Evolutionary conservation across 2,329 filamentous ascomycete genomes (phyloP), one percentile per base, ranked within the genome.

Genomic region (Gliomastix tumulicola): DNA sequence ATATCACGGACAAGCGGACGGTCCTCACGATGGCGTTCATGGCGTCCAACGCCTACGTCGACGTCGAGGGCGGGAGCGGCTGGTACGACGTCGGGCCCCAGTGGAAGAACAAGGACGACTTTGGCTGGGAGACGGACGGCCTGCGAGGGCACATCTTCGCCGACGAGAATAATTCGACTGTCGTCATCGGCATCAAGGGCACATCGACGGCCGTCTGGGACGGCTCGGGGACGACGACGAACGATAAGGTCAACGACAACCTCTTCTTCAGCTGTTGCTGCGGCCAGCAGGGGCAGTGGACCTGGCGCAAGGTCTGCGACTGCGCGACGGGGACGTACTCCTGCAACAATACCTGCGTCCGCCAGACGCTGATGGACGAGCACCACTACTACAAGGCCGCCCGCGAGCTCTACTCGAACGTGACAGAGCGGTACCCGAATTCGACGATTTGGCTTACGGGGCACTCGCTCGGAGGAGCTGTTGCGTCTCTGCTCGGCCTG

Each of bases 191-290:
- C 6, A 63, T 98, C 39, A 98, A 98, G 63, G 92, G 90, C 37
- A 96, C 89, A 0, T 86, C 82, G 2, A 78, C 83, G 3, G 90
- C 92, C 11, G 81, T 97, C 4, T 97, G 96, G 54, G 90, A 97
- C 57, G 92, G 92, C n/a, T 85, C 90, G 25, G 90, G 89, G 35
- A 97, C 92, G 2, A 97, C 90, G 1, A 94, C 88, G 19, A 95
- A 95, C 48, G 92, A 98, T 65, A 98, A 98, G 65, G 70, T 89
- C 52, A 98, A 97, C 57, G 92, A 98, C 62, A 98, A 98, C 55
- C 71, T 98, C 9, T 95, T 94, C 62, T 96, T 96, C 65, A 94
- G 89, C 54, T 98, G 92, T 64, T 98, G 92, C 60, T 98, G 92
- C 61, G 92, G 80, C 5, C 88, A 96, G 62, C 89, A 94, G 49